Base-by-base conservation (phyloP, 192 early-diverging fungal species). In the Linnemannia zychae region DNA sequence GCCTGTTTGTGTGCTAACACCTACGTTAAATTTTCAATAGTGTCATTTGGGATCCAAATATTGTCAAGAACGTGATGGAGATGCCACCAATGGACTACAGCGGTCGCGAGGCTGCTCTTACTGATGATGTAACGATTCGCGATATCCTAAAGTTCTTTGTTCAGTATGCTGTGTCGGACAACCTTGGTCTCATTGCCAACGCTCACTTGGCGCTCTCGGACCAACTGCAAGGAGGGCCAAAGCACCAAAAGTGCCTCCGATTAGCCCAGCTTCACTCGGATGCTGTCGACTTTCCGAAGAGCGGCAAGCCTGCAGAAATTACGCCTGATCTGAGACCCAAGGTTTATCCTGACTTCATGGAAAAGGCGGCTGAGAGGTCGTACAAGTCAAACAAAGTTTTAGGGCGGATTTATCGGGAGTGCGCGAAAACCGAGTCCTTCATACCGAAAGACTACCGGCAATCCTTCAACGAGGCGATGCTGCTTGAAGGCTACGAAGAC, bases 251-350 rank as follows among this genome's bases (percentile, higher is more conserved):
- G 18, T 95, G 93, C 70, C 36, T 93, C 0, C 77, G 79, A 0
- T 86, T 96, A 18, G 95, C 95, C 2, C 88, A 93, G 48, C 79
- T 95, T 2, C 93, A 94, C 74, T 95, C 94, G 17, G 87, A 87
- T 13, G 95, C 95, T 0, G 94, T 96, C 6, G 95, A 96, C 81
- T 96, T 93, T 46, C 90, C 92, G 12, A 96, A 96, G 76, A 91
- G 93, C 18, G 92, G 91, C 1, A 88, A 84, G 20, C 91, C 94
- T 28, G 93, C 92, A 4, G 49, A 48, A 13, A 77, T 95, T 40
- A 78, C 69, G 22, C 36, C 50, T 0, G 90, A 90, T 13, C 78
- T 93, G 2, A 53, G 79, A 33, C 89, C 90, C 6, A 77, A 74
- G 37, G 31, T 28, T 17, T 94, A 89, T 36, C 95, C 95, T 9